Conservation (phyloP, 192 early-diverging fungal genomes). For the Chytriomyces sp. region DNA sequence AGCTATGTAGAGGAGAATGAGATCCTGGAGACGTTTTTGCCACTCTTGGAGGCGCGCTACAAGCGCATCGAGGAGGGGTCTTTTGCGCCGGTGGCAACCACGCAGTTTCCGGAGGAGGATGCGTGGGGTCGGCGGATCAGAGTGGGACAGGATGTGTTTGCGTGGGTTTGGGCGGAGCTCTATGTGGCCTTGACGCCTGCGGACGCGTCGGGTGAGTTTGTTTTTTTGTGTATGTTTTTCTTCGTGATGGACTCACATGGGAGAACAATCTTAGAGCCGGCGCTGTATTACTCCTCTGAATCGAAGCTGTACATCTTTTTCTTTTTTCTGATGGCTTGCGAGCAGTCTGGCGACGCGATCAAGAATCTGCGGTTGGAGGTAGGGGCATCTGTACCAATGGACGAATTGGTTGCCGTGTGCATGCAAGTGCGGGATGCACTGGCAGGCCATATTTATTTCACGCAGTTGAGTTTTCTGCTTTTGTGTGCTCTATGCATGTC, state of each 20-base stretch:
- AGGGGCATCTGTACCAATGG: background rate
- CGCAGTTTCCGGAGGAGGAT: background rate
- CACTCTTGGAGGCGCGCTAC: background rate
- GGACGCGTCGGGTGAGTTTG: background rate
- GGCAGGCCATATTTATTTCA: background rate
- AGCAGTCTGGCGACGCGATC: background rate
- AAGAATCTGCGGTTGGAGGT: background rate
- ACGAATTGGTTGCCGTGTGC: slow-evolving; percentile 5
- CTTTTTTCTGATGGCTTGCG: background rate
- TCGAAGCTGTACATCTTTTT: slow-evolving; percentile 19
- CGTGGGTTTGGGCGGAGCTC: background rate
- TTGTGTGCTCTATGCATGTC: too few relatives aligned
- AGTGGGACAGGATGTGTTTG: slow-evolving; percentile 3
- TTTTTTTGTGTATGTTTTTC: background rate
- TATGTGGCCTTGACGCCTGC: background rate
- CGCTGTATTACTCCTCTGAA: slow-evolving; percentile 5
- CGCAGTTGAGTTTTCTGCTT: too few relatives aligned
- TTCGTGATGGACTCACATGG: background rate
- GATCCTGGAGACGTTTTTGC: background rate
- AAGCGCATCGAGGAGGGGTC: too few relatives aligned
- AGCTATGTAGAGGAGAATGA: slow-evolving; percentile 11
- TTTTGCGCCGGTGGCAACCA: background rate
- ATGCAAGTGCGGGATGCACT: slow-evolving; percentile 8
- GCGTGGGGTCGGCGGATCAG: background rate
- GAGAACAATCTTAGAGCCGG: background rate